Evolutionary conservation across 495 filamentous ascomycete species (phyloP).

Genomic region (Geoglossum glabrum): DNA sequence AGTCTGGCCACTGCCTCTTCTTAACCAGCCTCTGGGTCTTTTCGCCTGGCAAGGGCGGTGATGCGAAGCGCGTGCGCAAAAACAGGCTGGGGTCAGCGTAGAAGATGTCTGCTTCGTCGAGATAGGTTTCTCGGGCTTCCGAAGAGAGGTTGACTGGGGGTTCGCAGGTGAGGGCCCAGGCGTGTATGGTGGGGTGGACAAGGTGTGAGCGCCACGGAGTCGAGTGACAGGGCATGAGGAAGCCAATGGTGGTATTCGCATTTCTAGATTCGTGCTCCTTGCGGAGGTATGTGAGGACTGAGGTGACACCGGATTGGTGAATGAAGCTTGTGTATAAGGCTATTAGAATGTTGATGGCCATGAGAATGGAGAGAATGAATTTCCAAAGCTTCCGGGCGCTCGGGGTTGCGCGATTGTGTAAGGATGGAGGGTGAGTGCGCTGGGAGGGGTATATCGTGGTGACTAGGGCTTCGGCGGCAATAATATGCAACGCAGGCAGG

Average conservation of each 20-base stretch:
- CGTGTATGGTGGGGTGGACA: slow-evolving; percentile 47
- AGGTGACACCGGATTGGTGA: slow-evolving; percentile 61
- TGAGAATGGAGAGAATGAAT: slow-evolving; percentile 32
- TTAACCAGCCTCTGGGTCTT: slow-evolving; percentile 11
- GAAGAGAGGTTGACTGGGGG: slow-evolving; percentile 50
- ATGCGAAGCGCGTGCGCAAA: slow-evolving; percentile 29
- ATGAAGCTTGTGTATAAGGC: slow-evolving; percentile 51
- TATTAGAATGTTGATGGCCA: slow-evolving; percentile 48
- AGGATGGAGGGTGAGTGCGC: not conserved
- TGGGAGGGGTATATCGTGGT: slow-evolving; percentile 17
- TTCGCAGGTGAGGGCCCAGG: slow-evolving; percentile 81
- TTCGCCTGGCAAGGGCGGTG: slow-evolving; percentile 13
- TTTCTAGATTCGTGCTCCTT: slow-evolving; percentile 37
- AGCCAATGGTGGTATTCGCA: slow-evolving; percentile 45
- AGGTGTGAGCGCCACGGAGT: slow-evolving; percentile 93
- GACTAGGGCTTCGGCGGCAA: slow-evolving; percentile 26
- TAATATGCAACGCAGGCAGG: slow-evolving; percentile 63
- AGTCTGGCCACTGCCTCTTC: slow-evolving; percentile 33
- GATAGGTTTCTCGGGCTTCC: slow-evolving; percentile 39
- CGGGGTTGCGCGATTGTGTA: slow-evolving; percentile 3
- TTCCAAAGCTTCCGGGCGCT: slow-evolving; percentile 14
- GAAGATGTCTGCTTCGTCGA: slow-evolving; percentile 82
- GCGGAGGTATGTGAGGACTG: slow-evolving; percentile 55
- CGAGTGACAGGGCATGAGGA: slow-evolving; percentile 94
- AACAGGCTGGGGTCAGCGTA: slow-evolving; percentile 48